Conservation (phyloP, 2,329 filamentous ascomycete genomes). For the Claviceps spartinae region DNA sequence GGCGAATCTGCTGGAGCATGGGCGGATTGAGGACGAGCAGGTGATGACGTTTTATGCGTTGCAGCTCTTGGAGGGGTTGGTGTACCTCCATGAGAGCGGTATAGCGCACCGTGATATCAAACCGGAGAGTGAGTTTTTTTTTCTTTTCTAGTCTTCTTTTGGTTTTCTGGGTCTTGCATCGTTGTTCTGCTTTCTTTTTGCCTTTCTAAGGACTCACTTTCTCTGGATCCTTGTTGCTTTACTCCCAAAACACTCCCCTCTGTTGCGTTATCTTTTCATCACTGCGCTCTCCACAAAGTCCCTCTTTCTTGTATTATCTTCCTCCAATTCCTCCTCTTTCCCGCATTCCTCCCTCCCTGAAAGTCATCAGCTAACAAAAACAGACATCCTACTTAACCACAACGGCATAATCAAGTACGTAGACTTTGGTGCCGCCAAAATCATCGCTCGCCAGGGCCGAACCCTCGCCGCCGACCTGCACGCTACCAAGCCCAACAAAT, state of each 20-base stretch:
- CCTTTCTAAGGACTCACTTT: not conserved
- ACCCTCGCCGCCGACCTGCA: slow-evolving; percentile 55
- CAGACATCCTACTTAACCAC: slow-evolving; percentile 89
- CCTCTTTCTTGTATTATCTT: not conserved
- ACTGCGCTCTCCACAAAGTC: too few species aligned
- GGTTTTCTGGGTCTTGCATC: not conserved
- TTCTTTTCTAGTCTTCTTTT: not conserved
- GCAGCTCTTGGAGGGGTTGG: slow-evolving; percentile 85
- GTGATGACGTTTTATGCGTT: slow-evolving; percentile 95
- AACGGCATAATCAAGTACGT: slow-evolving; percentile 99
- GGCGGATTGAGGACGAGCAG: slow-evolving; percentile 92
- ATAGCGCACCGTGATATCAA: slow-evolving; percentile 98
- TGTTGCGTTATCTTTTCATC: not conserved
- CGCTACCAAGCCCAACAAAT: slow-evolving; percentile 58
- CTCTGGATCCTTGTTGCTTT: not conserved
- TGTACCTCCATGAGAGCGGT: slow-evolving; percentile 79
- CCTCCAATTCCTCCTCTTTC: not conserved
- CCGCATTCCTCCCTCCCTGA: slow-evolving; percentile 1
- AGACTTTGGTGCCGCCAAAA: slow-evolving; percentile 93
- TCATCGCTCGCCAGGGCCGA: slow-evolving; percentile 86
- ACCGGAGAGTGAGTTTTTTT: slow-evolving; percentile 64
- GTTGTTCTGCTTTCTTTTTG: not conserved
- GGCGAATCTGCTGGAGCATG: slow-evolving; percentile 80
- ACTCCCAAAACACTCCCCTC: not conserved
- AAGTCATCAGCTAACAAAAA: slow-evolving; percentile 2